Percentiles rank a stretch among this genome's conserved stretches.
Conservation (phyloP, 257 asterid species). For the Plantago major region DNA sequence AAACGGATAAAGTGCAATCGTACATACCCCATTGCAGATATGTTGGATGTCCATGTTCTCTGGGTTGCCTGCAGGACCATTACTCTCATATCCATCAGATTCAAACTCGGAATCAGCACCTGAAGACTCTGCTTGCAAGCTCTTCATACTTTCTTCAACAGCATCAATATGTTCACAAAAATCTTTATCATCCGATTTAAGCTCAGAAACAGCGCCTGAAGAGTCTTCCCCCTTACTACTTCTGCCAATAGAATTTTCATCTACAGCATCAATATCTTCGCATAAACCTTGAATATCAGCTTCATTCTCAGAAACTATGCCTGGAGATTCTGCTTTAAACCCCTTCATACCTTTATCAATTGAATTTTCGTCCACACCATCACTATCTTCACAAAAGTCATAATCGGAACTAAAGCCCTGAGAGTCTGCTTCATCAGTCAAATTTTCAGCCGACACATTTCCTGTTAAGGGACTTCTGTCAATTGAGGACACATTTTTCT, state of each 20-base stretch:
- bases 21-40: neutral
- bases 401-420: neutral
- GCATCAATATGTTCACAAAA: neutral
- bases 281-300: too few species aligned
- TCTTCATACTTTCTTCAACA: neutral
- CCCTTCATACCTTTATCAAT: neutral
- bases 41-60: neutral
- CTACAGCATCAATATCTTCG: neutral
- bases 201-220: neutral
- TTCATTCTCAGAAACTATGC: neutral
- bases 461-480: too few species aligned
- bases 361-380: neutral
- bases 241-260: neutral
- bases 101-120: constrained; percentile 4
- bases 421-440: neutral
- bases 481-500: too few species aligned
- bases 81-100: neutral
- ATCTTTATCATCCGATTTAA: neutral
- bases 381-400: neutral
- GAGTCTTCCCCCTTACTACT: neutral
- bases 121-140: neutral
- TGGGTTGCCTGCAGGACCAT: neutral
- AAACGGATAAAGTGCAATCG: too few species aligned
- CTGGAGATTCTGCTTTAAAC: neutral
- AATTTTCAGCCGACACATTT: neutral